phyloP scores from a whole-genome alignment of 1,139 yeast species.

The Yamadazyma membranifaciens region DNA sequence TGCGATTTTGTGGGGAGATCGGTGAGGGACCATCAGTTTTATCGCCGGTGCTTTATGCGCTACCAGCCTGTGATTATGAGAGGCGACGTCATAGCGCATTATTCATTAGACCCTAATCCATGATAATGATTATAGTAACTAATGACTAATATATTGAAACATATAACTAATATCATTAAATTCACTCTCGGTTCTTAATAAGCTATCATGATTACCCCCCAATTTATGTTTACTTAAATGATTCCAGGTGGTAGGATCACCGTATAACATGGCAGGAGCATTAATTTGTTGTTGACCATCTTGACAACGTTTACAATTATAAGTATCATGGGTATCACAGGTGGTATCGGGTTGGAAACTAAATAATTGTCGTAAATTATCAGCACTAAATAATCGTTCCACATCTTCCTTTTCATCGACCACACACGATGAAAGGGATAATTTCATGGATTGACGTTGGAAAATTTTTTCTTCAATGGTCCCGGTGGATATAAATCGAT shows the following conservation, averaged over 20 bases:
- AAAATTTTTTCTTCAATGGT: conserved; percentile 94
- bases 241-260: conserved; percentile 98
- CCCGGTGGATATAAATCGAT: conserved; percentile 90
- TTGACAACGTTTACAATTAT: conserved; percentile 79
- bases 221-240: conserved; percentile 70
- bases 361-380: conserved; percentile 73
- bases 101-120: too few relatives aligned
- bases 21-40: too few relatives aligned
- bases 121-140: too few relatives aligned
- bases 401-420: conserved; percentile 97
- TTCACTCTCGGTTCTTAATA: conserved; percentile 70
- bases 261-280: conserved; percentile 90
- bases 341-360: conserved; percentile 63
- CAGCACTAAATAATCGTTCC: conserved; percentile 85
- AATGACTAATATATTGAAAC: conserved; percentile 68
- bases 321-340: conserved; percentile 93
- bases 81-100: too few relatives aligned
- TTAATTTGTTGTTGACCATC: conserved; percentile 53
- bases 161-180: conserved; percentile 78
- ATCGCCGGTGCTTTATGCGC: too few relatives aligned
- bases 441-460: conserved; percentile 95
- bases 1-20: conserved; percentile 3
- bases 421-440: conserved; percentile 90
- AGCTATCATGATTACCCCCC: conserved; percentile 66
- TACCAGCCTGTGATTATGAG: too few relatives aligned